Evolutionary conservation across 768 basidiomycete genomes (phyloP).

Genomic region (Fomitopsis pulvina): DNA sequence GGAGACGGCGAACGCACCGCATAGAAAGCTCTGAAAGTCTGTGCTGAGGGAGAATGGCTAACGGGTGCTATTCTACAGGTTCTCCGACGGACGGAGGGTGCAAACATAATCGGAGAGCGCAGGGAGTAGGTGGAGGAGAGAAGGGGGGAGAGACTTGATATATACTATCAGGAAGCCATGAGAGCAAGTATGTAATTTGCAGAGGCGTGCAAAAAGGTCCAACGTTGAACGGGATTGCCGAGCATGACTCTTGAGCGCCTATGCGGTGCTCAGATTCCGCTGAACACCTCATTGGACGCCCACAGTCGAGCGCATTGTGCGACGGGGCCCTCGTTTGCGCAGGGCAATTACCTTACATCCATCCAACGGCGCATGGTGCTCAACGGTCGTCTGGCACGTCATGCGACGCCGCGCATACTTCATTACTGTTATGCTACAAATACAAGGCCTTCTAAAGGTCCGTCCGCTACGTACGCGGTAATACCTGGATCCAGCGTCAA

Average conservation of each 20-base stretch:
- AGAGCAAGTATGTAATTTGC: not conserved
- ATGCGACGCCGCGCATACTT: not conserved
- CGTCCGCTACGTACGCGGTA: not conserved
- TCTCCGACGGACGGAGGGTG: constrained; percentile 9
- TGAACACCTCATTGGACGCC: not conserved
- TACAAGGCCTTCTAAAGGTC: not conserved
- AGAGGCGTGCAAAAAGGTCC: not conserved
- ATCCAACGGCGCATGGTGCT: not conserved
- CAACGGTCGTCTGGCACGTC: not conserved
- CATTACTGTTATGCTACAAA: not conserved
- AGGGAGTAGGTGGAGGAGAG: constrained; percentile 1
- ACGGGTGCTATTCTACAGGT: constrained; percentile 2
- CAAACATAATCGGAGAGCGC: constrained; percentile 7
- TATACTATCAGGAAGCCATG: constrained; percentile 8
- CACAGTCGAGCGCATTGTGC: not conserved
- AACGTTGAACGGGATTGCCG: not conserved
- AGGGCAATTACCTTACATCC: not conserved
- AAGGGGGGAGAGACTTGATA: constrained; percentile 7
- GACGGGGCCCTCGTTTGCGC: not conserved
- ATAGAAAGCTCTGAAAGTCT: constrained; percentile 27
- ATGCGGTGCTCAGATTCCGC: not conserved
- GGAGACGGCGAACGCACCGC: constrained; percentile 16
- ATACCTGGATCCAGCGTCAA: not conserved
- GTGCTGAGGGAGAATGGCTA: constrained; percentile 16
- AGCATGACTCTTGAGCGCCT: not conserved